Conservation (phyloP, 805 yeast genomes). For the Starmerella sirachaensis region DNA sequence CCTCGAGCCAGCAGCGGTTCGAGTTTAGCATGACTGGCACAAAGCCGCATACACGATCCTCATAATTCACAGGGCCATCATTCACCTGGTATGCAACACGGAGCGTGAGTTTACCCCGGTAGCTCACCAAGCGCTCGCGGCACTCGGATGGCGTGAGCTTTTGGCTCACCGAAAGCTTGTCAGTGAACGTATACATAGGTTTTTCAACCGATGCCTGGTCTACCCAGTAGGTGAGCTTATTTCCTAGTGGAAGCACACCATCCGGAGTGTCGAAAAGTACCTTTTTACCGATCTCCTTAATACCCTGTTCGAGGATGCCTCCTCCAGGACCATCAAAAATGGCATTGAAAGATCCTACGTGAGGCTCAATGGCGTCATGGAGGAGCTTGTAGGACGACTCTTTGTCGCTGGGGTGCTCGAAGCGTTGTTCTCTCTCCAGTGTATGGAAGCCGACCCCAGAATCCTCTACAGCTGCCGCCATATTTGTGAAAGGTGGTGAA, state of each 20-base stretch:
- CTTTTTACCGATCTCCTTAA: conserved; percentile 75
- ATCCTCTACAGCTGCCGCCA: too few relatives aligned
- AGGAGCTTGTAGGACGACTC: conserved; percentile 70
- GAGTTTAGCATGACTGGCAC: conserved; percentile 85
- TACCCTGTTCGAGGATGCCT: conserved; percentile 74
- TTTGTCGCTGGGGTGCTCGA: conserved; percentile 81
- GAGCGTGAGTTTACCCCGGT: conserved; percentile 64
- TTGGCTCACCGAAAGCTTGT: conserved; percentile 65
- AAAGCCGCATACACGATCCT: conserved; percentile 81
- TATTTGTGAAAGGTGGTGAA: background rate
- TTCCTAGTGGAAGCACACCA: conserved; percentile 53
- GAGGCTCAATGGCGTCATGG: conserved; percentile 86
- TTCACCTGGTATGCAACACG: conserved; percentile 80
- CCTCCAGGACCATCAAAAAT: conserved; percentile 79
- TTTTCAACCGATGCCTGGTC: conserved; percentile 79
- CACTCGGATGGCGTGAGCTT: conserved; percentile 74
- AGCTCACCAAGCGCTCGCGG: conserved; percentile 78
- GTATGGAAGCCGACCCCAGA: conserved; percentile 52
- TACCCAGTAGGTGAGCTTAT: conserved; percentile 69
- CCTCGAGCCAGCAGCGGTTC: conserved; percentile 83
- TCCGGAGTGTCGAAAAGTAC: conserved; percentile 75
- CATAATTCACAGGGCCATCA: conserved; percentile 67
- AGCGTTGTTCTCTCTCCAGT: conserved; percentile 74
- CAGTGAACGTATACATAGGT: conserved; percentile 65
- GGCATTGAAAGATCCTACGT: conserved; percentile 92